Percentiles rank a stretch among this genome's conserved stretches.
phyloP scores from a whole-genome alignment of 352 stramenopile species.

The Phytopythium mirpurense region DNA sequence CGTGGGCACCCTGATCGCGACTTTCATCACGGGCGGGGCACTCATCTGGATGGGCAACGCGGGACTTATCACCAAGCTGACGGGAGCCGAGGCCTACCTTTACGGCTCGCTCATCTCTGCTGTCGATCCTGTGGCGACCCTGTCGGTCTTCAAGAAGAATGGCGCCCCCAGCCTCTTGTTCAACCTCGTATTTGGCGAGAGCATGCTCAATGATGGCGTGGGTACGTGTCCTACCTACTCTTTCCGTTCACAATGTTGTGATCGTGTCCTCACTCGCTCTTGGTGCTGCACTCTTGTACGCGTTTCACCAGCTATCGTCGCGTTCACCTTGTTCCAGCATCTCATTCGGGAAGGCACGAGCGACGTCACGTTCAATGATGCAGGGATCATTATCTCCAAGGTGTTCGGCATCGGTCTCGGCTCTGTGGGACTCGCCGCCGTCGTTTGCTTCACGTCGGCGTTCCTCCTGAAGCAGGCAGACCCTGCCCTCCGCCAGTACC shows the following conservation, averaged over 20 bases:
- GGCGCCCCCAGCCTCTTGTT: constrained; percentile 86
- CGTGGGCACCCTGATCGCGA: constrained; percentile 73
- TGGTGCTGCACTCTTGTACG: neutral
- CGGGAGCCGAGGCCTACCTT: constrained; percentile 84
- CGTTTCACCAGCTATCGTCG: constrained; percentile 60
- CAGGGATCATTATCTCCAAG: constrained; percentile 72
- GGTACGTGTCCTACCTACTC: constrained; percentile 27
- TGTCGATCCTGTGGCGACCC: constrained; percentile 91
- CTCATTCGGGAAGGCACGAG: constrained; percentile 67
- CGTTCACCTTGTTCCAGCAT: constrained; percentile 76
- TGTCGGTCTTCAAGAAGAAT: constrained; percentile 93
- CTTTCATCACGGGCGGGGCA: constrained; percentile 73
- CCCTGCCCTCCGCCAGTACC: constrained; percentile 64
- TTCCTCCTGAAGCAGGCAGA: constrained; percentile 81
- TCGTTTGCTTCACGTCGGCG: constrained; percentile 71
- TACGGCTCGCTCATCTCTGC: constrained; percentile 92
- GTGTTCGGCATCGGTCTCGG: constrained; percentile 82
- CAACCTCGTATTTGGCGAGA: constrained; percentile 95
- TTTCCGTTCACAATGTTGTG: too few relatives aligned
- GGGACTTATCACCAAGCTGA: constrained; percentile 71
- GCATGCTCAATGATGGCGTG: constrained; percentile 93
- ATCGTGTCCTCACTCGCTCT: neutral
- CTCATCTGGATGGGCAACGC: constrained; percentile 73
- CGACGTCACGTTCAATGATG: constrained; percentile 71
- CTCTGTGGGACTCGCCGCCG: constrained; percentile 63